Base-by-base conservation (phyloP, 768 basidiomycete species). In the Roridomyces roridus region DNA sequence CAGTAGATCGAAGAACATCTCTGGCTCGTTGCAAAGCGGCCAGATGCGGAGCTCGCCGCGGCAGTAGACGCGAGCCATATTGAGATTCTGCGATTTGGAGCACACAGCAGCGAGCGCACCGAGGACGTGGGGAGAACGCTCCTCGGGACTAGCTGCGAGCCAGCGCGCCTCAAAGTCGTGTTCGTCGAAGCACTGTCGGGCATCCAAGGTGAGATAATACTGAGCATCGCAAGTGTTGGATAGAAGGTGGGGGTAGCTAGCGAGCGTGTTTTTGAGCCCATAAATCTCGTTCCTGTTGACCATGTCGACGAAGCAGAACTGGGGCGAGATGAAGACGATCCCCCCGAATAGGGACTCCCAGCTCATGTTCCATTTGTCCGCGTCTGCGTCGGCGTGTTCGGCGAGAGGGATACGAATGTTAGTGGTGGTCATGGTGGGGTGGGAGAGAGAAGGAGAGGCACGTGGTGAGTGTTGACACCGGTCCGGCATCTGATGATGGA, bases 291-390 rank as follows among this genome's bases (percentile, higher is more conserved):
- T 24, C 35, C n/a, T 20, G 10, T 1, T 18, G 17, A 42, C 4
- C 25, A 8, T 21, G 21, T 9, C 6, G 0, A 35, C 11, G 49
- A 51, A 57, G 36, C 35, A 37, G 12, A 29, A 0, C 9, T 2
- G n/a, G n/a, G n/a, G n/a, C 11, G 40, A 41, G 17, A 24, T 12
- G 4, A 18, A 37, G 48, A 6, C 35, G 29, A 14, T 6, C 29
- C 29, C 10, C 23, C 18, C 20, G 5, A 61, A 29, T 17, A 57
- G 23, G 6, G 21, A 26, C 3, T 62, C 60, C 60, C 60, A 62
- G 29, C 50, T 56, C 5, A 28, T n/a, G 25, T 62, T 46, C 60
- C 60, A 62, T 62, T 57, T 50, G 8, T 34, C 43, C 15, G 60
- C 46, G 18, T 49, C 45, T 15, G 29, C 25, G 4, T 57, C 51